Evolutionary conservation across 176 grass and related monocot genomes (phyloP).

Genomic region (Aegilops bicornis): DNA sequence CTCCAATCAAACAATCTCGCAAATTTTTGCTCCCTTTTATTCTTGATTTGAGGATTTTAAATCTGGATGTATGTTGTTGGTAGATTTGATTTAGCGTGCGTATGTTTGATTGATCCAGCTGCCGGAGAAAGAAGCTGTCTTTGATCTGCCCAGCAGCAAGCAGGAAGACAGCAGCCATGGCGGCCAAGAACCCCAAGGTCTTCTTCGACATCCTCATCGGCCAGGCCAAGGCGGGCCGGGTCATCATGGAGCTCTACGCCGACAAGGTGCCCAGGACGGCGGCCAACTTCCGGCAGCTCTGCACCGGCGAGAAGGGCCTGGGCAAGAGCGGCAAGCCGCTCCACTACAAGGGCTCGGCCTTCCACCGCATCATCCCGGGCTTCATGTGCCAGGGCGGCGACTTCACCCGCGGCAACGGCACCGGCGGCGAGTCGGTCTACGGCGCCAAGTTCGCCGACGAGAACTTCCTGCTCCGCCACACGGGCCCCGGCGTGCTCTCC

Average conservation of each 20-base stretch:
- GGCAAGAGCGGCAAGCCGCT: conserved; percentile 50
- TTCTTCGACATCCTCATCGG: conserved; percentile 83
- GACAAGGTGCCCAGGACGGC: conserved; percentile 62
- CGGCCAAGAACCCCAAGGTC: conserved; percentile 67
- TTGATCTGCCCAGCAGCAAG: too few species aligned
- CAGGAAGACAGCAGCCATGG: conserved; percentile 25
- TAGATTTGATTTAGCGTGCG: too few species aligned
- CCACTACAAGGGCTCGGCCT: conserved; percentile 72
- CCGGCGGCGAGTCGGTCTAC: conserved; percentile 76
- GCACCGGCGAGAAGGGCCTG: conserved; percentile 64
- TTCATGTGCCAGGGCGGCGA: conserved; percentile 89
- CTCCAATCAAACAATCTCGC: not conserved
- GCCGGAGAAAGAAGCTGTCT: too few species aligned
- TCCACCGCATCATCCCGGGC: conserved; percentile 68
- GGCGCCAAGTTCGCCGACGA: conserved; percentile 61
- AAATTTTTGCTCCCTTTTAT: too few species aligned
- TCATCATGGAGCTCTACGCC: conserved; percentile 71
- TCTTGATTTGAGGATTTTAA: too few species aligned
- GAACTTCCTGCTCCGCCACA: conserved; percentile 66
- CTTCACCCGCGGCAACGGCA: conserved; percentile 74
- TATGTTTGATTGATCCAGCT: too few species aligned
- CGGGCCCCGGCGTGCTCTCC: conserved; percentile 53
- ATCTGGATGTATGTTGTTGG: too few species aligned
- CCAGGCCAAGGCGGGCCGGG: conserved; percentile 50
- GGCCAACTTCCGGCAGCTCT: conserved; percentile 70